phyloP scores from a whole-genome alignment of 805 yeast genomes.

The Metschnikowia noctiluminum region DNA sequence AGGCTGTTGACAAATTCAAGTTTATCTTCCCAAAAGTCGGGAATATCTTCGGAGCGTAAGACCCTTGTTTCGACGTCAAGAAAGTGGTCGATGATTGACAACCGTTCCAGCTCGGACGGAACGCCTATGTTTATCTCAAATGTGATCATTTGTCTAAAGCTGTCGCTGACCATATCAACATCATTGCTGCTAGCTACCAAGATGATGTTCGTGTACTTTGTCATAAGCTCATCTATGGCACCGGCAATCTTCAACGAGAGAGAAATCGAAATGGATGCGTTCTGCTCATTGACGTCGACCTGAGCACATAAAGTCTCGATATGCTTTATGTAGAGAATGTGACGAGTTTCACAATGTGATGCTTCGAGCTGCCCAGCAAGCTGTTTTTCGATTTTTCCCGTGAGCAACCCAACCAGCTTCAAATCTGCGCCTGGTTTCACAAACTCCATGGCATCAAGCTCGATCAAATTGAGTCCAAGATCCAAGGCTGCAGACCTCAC shows the following conservation, averaged over 20 bases:
- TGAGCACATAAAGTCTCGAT: constrained; percentile 71
- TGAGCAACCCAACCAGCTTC: constrained; percentile 72
- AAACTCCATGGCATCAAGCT: constrained; percentile 66
- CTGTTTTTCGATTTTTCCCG: constrained; percentile 69
- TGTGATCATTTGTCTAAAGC: constrained; percentile 62
- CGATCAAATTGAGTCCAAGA: constrained; percentile 64
- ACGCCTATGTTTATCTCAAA: constrained; percentile 76
- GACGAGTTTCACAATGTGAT: constrained; percentile 26
- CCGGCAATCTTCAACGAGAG: constrained; percentile 54
- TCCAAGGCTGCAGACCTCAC: constrained; percentile 52
- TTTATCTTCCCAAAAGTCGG: constrained; percentile 19
- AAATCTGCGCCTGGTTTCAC: constrained; percentile 68
- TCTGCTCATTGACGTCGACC: constrained; percentile 55
- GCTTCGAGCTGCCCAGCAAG: constrained; percentile 33
- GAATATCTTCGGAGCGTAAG: constrained; percentile 10
- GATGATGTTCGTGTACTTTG: constrained; percentile 41
- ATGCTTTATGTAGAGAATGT: constrained; percentile 62
- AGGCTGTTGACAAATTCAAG: constrained; percentile 18
- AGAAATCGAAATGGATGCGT: constrained; percentile 37
- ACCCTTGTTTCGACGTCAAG: constrained; percentile 22
- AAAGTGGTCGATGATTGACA: constrained; percentile 54
- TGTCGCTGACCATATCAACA: constrained; percentile 63
- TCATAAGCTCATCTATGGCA: constrained; percentile 52
- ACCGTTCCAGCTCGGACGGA: constrained; percentile 76
- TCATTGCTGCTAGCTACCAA: constrained; percentile 67